These are phyloP conservation scores for Xerocomus nothofagi DNA, from an alignment of 1,284 basidiomycete genomes.

Conservation along the genomic window DNA sequence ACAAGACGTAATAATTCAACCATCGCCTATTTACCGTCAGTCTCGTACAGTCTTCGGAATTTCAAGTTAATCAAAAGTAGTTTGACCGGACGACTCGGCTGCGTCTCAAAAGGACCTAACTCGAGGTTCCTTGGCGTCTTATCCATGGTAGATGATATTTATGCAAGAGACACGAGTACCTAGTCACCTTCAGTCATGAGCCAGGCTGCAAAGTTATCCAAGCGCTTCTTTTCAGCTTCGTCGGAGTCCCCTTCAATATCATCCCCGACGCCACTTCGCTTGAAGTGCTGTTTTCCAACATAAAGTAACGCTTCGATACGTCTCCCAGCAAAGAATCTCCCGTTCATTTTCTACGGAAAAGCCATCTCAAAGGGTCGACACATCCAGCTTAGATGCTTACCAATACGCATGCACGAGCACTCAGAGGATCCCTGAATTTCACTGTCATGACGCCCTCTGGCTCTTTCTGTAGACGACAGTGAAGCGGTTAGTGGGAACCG, in stretches of 20 bases:
- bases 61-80: too few relatives aligned
- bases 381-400: slow-evolving; percentile 47
- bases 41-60: too few relatives aligned
- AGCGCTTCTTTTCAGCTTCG: slow-evolving; percentile 75
- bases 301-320: slow-evolving; percentile 81
- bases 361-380: not conserved
- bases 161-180: slow-evolving; percentile 1
- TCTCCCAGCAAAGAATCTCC: slow-evolving; percentile 88
- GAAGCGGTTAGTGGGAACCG: not conserved
- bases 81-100: too few relatives aligned
- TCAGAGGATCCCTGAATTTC: slow-evolving; percentile 86
- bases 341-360: slow-evolving; percentile 84
- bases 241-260: slow-evolving; percentile 63
- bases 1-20: too few relatives aligned
- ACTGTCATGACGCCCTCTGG: slow-evolving; percentile 94
- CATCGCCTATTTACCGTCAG: too few relatives aligned
- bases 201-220: slow-evolving; percentile 90
- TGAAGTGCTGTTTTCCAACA: slow-evolving; percentile 80
- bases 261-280: slow-evolving; percentile 64
- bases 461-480: slow-evolving; percentile 65
- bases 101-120: too few relatives aligned
- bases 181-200: slow-evolving; percentile 74
- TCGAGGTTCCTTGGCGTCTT: not conserved
- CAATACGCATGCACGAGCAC: slow-evolving; percentile 87
- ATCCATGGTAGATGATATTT: not conserved